phyloP scores from a whole-genome alignment of 441 rosid species.

The Capsella rubella region DNA sequence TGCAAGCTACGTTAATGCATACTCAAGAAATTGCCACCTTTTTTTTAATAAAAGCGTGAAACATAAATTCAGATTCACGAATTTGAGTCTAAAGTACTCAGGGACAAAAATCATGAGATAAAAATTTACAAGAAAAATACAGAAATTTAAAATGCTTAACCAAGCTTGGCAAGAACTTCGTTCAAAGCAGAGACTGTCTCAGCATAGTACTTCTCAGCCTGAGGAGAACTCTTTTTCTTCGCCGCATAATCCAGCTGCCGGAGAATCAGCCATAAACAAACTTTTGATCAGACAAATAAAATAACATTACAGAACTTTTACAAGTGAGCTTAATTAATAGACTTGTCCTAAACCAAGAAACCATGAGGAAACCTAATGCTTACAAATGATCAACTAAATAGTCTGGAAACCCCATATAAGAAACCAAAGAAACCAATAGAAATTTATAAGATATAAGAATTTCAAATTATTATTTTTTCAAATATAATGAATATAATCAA shows the following conservation, averaged over 20 bases:
- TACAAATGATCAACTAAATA: background rate
- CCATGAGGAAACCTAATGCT: background rate
- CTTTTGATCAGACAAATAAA: background rate
- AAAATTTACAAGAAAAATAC: conserved; percentile 31
- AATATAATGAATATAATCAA: background rate
- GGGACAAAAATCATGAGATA: conserved; percentile 17
- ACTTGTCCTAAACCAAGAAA: background rate
- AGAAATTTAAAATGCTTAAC: conserved; percentile 44
- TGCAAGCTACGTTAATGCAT: conserved; percentile 1
- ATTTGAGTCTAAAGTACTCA: conserved; percentile 23
- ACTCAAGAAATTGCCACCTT: conserved; percentile 17
- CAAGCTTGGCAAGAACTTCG: conserved; percentile 89
- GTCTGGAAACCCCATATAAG: background rate
- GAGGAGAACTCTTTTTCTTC: conserved; percentile 67
- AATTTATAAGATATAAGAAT: background rate
- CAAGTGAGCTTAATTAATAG: background rate
- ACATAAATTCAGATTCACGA: conserved; percentile 19
- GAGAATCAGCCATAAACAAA: conserved; percentile 17
- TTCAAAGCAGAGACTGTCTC: conserved; percentile 79
- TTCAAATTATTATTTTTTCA: background rate
- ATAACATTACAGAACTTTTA: background rate
- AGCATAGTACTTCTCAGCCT: conserved; percentile 89
- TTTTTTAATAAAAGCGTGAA: conserved; percentile 14
- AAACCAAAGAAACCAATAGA: background rate
- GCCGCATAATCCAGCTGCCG: conserved; percentile 89